A percentile compares a stretch with the other conserved stretches of the same genome.
These are phyloP conservation scores for Fusarium verrucosum DNA, from an alignment of 2,329 filamentous ascomycete genomes.

Conservation along the genomic window DNA sequence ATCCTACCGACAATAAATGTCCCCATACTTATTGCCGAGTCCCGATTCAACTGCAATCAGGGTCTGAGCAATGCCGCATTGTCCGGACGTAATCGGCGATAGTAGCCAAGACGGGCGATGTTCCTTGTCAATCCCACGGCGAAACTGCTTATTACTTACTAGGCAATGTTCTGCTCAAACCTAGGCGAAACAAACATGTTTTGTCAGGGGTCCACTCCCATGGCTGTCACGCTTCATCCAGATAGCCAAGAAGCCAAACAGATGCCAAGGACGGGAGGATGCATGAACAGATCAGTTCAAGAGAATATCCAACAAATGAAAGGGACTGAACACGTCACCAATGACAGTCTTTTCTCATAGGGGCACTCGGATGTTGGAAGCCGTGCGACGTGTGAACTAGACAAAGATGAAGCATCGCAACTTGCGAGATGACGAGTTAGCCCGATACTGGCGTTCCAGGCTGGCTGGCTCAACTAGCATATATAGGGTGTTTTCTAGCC, in stretches of 20 bases:
- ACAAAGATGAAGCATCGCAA: constrained; percentile 8
- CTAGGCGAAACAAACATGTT: neutral
- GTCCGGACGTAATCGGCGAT: constrained; percentile 24
- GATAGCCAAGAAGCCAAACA: constrained; percentile 10
- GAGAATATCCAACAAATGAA: neutral
- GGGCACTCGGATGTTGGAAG: constrained; percentile 13
- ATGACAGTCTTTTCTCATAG: constrained; percentile 11
- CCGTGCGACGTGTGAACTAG: constrained; percentile 5
- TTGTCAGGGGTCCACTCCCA: neutral
- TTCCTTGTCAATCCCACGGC: neutral
- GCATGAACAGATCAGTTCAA: constrained; percentile 16
- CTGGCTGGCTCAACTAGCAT: neutral
- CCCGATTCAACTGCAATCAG: constrained; percentile 20
- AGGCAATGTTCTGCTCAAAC: neutral
- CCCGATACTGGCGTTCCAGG: neutral
- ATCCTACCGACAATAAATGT: constrained; percentile 11
- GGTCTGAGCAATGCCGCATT: constrained; percentile 28
- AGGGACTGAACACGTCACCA: neutral
- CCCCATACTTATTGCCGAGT: constrained; percentile 14
- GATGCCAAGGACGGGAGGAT: constrained; percentile 31
- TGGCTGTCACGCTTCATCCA: neutral
- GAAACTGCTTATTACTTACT: constrained; percentile 1
- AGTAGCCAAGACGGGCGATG: neutral
- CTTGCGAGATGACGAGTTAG: neutral
- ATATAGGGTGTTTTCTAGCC: neutral